phyloP scores from a whole-genome alignment of 1,139 yeast genomes.

The Petasospora rhodanensis region DNA sequence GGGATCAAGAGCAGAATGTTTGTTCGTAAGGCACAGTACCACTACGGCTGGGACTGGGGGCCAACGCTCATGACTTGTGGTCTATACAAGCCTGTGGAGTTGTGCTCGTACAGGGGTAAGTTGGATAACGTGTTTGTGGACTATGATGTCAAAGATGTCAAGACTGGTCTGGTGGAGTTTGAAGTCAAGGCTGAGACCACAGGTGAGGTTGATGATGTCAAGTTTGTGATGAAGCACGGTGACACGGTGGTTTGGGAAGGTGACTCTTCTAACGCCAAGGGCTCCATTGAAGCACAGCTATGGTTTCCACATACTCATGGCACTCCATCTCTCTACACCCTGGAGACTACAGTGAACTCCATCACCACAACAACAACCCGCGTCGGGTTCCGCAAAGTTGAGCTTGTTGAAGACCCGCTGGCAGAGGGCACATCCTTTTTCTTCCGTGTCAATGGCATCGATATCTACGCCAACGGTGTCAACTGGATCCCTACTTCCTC shows the following conservation, averaged over 20 bases:
- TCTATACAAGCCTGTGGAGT: constrained; percentile 38
- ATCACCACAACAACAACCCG: constrained; percentile 1
- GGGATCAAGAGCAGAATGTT: constrained; percentile 30
- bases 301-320: constrained; percentile 21
- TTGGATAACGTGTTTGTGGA: constrained; percentile 18
- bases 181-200: constrained; percentile 5
- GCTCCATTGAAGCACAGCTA: constrained; percentile 3
- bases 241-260: constrained; percentile 10
- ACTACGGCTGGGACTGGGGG: constrained; percentile 61
- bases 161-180: constrained; percentile 7
- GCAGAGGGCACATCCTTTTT: constrained; percentile 14
- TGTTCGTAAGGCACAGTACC: constrained; percentile 50
- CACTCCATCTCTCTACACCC: constrained; percentile 10
- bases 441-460: constrained; percentile 15
- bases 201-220: constrained; percentile 2
- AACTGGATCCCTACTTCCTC: constrained; percentile 20
- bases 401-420: constrained; percentile 13
- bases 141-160: constrained; percentile 10
- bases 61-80: constrained; percentile 46
- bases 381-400: constrained; percentile 16
- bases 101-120: constrained; percentile 21
- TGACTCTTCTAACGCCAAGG: not conserved
- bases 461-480: constrained; percentile 15
- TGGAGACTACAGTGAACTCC: no score
- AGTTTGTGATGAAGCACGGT: constrained; percentile 5